Evolutionary conservation across 768 basidiomycete species (phyloP), one percentile per base, ranked within the genome.

Genomic region (Collybia mongolica): DNA sequence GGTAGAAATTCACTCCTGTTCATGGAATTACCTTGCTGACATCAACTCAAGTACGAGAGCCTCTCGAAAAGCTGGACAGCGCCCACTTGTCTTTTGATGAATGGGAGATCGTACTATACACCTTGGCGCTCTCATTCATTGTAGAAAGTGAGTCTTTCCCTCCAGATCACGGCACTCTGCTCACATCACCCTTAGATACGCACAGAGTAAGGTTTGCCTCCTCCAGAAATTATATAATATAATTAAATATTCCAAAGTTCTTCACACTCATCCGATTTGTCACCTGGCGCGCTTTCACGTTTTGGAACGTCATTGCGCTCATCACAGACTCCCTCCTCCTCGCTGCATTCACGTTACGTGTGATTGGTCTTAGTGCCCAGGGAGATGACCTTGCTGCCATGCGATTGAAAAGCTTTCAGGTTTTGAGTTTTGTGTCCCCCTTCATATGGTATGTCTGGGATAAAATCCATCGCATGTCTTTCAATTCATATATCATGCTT

Each of bases 371-470:
- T 5, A 61, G 64, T 3, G 54, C 65, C 2, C 70, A 60, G 18
- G 69, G 62, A 2, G 68, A 76, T 53, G 50, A 66, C 46, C 66
- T 70, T 17, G 60, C 62, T 20, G 55, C 61, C 45, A 58, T 82
- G 52, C 76, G 77, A 46, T 55, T 92, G 14, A 74, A 66, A 51
- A 95, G 93, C 65, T 98, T 97, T 70, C 93, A 95, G 61, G 78
- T 92, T 23, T 71, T 97, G 35, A 91, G 90, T 71, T 93, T 86
- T 66, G 92, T 89, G 5, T 81, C 91, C 2, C 93, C 92, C 0
- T 77, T 96, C 44, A 86, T 95, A 39, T 96, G 93, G 93, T 90
- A 56, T 46, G 84, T 66, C 18, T 17, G 35, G 9, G 36, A 46
- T 35, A 3, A 18, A 9, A 12, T 47, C 42, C 20, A 6, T 39